Evolutionary conservation across 2,329 filamentous ascomycete species (phyloP).

Genomic region (Diaporthe longicolla): DNA sequence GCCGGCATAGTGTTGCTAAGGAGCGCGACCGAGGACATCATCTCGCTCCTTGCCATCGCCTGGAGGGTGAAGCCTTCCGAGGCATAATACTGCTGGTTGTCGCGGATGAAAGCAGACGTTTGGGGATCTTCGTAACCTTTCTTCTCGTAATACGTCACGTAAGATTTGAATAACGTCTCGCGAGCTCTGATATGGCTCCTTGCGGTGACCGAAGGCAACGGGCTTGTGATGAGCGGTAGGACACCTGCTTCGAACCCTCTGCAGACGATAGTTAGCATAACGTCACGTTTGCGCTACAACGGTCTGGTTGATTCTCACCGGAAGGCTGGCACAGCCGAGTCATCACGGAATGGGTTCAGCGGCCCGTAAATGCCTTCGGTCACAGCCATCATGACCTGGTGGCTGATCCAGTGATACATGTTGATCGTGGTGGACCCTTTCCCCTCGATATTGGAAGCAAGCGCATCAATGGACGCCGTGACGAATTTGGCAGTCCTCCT

Average conservation of each 20-base stretch:
- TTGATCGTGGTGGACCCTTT: not conserved
- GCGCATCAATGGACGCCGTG: not conserved
- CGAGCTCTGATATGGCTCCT: not conserved
- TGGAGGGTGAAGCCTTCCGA: not conserved
- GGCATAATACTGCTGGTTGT: not conserved
- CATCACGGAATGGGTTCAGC: not conserved
- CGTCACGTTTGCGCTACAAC: accelerated
- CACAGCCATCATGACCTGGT: not conserved
- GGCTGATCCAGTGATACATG: not conserved
- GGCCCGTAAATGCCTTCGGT: not conserved
- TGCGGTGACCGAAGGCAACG: not conserved
- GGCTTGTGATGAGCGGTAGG: not conserved
- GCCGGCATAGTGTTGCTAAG: not conserved
- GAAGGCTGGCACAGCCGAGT: not conserved
- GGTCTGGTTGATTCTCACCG: not conserved
- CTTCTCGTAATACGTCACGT: not conserved
- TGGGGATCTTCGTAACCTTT: not conserved
- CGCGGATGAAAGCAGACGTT: not conserved
- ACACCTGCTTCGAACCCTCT: not conserved
- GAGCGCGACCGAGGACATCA: not conserved
- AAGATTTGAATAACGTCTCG: not conserved
- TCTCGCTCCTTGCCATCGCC: not conserved
- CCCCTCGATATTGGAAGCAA: not conserved
- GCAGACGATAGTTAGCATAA: not conserved
- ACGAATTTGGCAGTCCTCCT: not conserved